These are phyloP conservation scores for Fomitopsis serialis DNA, from an alignment of 768 basidiomycete species.

Conservation along the genomic window DNA sequence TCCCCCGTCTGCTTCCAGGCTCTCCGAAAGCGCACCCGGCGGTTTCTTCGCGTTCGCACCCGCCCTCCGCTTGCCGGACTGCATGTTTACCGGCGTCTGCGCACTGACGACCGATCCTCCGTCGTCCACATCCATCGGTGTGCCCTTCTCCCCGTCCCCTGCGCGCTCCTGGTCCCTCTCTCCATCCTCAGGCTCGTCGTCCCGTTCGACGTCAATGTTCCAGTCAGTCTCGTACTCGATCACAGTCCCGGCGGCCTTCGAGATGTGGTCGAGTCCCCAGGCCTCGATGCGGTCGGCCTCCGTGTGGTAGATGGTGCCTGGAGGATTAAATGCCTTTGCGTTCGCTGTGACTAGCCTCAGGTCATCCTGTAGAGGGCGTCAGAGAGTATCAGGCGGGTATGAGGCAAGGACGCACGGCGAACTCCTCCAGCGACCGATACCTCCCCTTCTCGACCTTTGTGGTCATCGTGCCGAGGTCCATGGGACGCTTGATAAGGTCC, in stretches of 20 bases:
- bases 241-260: conserved; percentile 63
- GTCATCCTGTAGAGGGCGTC: conserved; percentile 43
- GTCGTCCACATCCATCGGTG: conserved; percentile 38
- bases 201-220: conserved; percentile 71
- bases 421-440: conserved; percentile 79
- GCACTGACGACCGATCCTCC: conserved; percentile 21
- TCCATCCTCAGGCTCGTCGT: conserved; percentile 44
- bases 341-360: conserved; percentile 69
- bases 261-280: conserved; percentile 71
- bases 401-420: conserved; percentile 45
- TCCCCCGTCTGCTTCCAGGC: conserved; percentile 64
- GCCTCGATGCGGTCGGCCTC: conserved; percentile 70
- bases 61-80: conserved; percentile 6
- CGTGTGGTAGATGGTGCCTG: conserved; percentile 64
- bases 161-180: conserved; percentile 5
- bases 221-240: conserved; percentile 82
- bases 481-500: conserved; percentile 75
- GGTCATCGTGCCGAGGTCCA: conserved; percentile 89
- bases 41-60: conserved; percentile 33
- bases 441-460: conserved; percentile 70
- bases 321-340: conserved; percentile 73
- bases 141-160: conserved; percentile 17
- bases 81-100: conserved; percentile 8
- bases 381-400: background rate
- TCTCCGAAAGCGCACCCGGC: conserved; percentile 37